phyloP scores from a whole-genome alignment of 1,284 basidiomycete genomes.

The Grifola frondosa region DNA sequence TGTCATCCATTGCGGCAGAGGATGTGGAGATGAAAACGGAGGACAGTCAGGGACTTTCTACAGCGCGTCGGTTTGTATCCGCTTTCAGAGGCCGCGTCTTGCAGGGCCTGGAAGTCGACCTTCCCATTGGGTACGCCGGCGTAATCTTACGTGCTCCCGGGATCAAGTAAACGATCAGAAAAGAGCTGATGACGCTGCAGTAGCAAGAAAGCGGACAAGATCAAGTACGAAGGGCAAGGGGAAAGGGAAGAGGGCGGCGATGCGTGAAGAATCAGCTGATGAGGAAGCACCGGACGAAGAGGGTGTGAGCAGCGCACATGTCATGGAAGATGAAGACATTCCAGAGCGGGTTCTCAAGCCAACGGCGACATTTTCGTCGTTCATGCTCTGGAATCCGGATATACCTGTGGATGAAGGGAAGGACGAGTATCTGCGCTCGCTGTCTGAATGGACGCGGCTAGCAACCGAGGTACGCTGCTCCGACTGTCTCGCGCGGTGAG shows the following conservation, averaged over 20 bases:
- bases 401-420: conserved; percentile 60
- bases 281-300: conserved; percentile 16
- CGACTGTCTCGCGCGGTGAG: no score
- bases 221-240: conserved; percentile 6
- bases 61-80: conserved; percentile 47
- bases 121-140: conserved; percentile 70
- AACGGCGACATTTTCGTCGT: conserved; percentile 53
- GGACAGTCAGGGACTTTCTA: background rate
- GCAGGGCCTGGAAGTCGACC: conserved; percentile 57
- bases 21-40: conserved; percentile 10
- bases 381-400: conserved; percentile 74
- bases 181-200: no score
- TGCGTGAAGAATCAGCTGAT: conserved; percentile 20
- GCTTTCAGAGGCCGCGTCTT: conserved; percentile 72
- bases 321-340: conserved; percentile 19
- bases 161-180: conserved; percentile 24
- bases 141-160: conserved; percentile 49
- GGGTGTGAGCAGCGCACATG: conserved; percentile 17
- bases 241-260: conserved; percentile 22
- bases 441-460: conserved; percentile 66
- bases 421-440: conserved; percentile 66
- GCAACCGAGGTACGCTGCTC: conserved; percentile 58
- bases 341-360: conserved; percentile 43
- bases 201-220: no score
- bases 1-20: background rate